Percentiles rank a stretch among this genome's conserved stretches.
Conservation (phyloP, 1,284 basidiomycete species). For the Puccinia hordei region DNA sequence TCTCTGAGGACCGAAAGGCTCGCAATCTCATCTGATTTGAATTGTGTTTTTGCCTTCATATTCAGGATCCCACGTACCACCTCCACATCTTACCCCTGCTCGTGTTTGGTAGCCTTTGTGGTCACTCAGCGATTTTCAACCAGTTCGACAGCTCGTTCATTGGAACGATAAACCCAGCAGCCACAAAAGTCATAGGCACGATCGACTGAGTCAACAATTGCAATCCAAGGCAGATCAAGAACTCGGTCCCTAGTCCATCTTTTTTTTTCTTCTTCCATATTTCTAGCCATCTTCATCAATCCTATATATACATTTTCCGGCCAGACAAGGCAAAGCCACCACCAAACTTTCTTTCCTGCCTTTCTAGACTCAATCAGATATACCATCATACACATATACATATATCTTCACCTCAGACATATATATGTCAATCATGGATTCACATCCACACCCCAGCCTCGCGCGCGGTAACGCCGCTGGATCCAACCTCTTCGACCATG, state of each 20-base stretch:
- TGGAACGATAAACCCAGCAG: constrained; percentile 27
- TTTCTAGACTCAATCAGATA: constrained; percentile 27
- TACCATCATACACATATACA: constrained; percentile 42
- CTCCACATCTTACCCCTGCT: constrained; percentile 29
- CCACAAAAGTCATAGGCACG: constrained; percentile 39
- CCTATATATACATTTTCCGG: constrained; percentile 43
- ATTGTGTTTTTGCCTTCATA: constrained; percentile 42
- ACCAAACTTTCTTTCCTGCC: constrained; percentile 27
- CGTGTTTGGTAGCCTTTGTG: constrained; percentile 35
- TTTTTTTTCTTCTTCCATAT: not conserved
- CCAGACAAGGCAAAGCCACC: constrained; percentile 26
- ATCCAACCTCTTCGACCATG: constrained; percentile 25
- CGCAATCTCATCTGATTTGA: constrained; percentile 31
- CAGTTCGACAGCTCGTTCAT: constrained; percentile 16
- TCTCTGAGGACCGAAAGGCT: constrained; percentile 9
- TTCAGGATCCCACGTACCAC: constrained; percentile 31
- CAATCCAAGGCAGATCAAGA: constrained; percentile 37
- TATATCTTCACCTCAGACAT: constrained; percentile 34
- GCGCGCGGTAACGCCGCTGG: constrained; percentile 50
- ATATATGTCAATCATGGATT: constrained; percentile 51
- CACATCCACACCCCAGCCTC: constrained; percentile 48
- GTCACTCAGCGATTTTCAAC: constrained; percentile 28
- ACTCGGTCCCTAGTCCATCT: constrained; percentile 9
- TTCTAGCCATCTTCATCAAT: constrained; percentile 28
- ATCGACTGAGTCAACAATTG: constrained; percentile 31